phyloP scores from a whole-genome alignment of 139 green algal genomes.

The Chlamydomonas sp. region DNA sequence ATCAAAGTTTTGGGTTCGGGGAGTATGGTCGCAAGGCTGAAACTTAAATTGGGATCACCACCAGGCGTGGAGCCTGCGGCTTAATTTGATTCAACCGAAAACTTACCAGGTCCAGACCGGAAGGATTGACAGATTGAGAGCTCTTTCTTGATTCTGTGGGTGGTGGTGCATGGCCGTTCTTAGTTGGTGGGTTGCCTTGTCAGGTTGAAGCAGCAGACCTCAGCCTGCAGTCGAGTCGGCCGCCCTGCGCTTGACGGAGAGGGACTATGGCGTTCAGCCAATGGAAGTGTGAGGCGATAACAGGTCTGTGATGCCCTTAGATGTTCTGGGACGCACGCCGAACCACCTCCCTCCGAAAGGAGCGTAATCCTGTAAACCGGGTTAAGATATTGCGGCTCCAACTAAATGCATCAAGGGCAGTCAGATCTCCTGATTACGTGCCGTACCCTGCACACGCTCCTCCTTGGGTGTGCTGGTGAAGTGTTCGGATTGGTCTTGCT shows the following conservation, averaged over 20 bases:
- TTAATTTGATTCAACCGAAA: slow-evolving; percentile 98
- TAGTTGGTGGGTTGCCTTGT: no score
- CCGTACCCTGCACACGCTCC: background rate
- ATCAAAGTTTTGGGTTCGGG: slow-evolving; percentile 99
- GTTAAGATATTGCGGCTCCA: slow-evolving; percentile 89
- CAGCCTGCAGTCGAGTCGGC: no score
- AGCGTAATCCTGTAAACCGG: slow-evolving; percentile 93
- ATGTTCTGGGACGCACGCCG: slow-evolving; percentile 98
- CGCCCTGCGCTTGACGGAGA: no score
- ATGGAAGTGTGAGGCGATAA: slow-evolving; percentile 98
- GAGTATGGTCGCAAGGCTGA: no score
- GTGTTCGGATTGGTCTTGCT: slow-evolving; percentile 8
- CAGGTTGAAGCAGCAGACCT: no score
- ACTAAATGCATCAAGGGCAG: background rate
- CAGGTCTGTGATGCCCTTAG: slow-evolving; percentile 99
- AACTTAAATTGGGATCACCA: slow-evolving; percentile 96
- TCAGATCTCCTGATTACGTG: background rate
- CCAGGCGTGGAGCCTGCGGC: slow-evolving; percentile 94
- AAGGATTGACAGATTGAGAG: slow-evolving; percentile 96
- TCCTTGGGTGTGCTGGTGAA: slow-evolving; percentile 5
- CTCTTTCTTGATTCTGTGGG: no score
- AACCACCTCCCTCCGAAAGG: slow-evolving; percentile 93
- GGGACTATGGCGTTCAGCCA: slow-evolving; percentile 90
- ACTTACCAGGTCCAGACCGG: slow-evolving; percentile 97
- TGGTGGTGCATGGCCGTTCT: no score